Conservation (phyloP, 2,329 filamentous ascomycete species). For the Lachnellula cervina region DNA sequence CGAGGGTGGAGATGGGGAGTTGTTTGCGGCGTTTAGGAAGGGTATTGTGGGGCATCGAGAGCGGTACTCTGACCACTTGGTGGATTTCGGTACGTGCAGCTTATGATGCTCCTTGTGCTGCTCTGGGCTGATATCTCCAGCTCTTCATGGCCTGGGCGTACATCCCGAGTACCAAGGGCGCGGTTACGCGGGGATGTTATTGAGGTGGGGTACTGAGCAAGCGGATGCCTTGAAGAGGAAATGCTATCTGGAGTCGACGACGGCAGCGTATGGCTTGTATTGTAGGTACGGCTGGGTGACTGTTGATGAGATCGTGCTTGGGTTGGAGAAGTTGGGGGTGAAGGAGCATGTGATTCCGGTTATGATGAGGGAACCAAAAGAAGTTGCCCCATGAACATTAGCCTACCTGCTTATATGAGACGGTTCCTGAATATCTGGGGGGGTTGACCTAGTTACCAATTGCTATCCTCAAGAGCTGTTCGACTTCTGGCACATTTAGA, state of each 20-base stretch:
- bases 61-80: background rate
- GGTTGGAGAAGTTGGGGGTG: background rate
- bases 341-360: background rate
- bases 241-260: background rate
- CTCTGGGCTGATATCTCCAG: background rate
- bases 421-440: no score
- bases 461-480: no score
- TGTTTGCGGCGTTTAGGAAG: background rate
- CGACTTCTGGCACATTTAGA: no score
- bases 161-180: background rate
- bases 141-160: background rate
- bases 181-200: background rate
- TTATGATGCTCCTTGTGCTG: background rate
- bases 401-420: no score
- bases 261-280: background rate
- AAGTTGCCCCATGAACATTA: no score
- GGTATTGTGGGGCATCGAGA: background rate
- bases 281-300: background rate
- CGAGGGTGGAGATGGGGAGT: background rate
- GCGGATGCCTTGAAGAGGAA: background rate
- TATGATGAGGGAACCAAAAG: background rate
- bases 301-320: background rate
- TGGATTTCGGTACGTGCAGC: background rate
- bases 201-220: background rate
- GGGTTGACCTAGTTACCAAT: no score